Evolutionary conservation across 768 basidiomycete species (phyloP).

Genomic region (Termitomyces sp.): DNA sequence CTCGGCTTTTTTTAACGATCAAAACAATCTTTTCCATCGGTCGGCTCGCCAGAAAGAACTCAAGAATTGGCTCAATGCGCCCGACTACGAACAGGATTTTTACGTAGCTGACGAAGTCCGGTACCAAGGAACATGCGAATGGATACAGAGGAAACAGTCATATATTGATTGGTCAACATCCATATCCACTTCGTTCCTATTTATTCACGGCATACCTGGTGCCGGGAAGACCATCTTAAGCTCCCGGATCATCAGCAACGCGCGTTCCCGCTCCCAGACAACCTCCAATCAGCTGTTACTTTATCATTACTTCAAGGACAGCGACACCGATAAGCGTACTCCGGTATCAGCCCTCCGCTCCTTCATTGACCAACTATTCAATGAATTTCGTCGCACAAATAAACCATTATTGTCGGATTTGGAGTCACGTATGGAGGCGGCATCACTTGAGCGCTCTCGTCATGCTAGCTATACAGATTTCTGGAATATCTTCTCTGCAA

Average conservation of each 20-base stretch:
- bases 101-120: background rate
- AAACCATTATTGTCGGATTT: background rate
- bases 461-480: background rate
- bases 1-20: background rate
- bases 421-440: background rate
- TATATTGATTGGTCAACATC: background rate
- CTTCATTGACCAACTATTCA: background rate
- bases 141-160: background rate
- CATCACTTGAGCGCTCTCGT: background rate
- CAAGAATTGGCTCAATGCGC: constrained; percentile 4
- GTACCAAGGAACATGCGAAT: constrained; percentile 8
- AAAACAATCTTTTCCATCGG: background rate
- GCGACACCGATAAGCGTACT: background rate
- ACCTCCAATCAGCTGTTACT: background rate
- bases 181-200: background rate
- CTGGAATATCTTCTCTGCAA: background rate
- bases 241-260: constrained; percentile 5
- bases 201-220: constrained; percentile 5
- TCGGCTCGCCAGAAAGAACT: background rate
- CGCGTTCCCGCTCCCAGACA: background rate
- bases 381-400: background rate
- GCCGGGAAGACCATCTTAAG: constrained; percentile 10
- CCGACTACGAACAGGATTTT: constrained; percentile 3
- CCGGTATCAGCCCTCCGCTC: background rate
- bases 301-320: constrained; percentile 10